phyloP scores from a whole-genome alignment of 1,284 basidiomycete genomes.

The Naganishia cerealis region DNA sequence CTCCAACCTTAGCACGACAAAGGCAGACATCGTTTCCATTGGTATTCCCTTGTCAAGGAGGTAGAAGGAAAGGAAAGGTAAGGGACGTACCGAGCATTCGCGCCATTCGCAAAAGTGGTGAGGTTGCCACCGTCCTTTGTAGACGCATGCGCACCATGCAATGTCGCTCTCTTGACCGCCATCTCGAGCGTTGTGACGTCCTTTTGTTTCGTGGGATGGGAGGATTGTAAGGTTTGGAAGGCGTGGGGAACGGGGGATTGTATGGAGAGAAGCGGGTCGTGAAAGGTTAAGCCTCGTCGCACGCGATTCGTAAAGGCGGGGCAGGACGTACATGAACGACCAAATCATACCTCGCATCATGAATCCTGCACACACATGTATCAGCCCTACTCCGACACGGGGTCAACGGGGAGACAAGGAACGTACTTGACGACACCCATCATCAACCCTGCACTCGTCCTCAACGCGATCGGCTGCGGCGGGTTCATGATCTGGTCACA shows the following conservation, averaged over 20 bases:
- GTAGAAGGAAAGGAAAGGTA: background rate
- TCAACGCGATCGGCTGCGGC: slow-evolving; percentile 25
- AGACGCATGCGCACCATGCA: background rate
- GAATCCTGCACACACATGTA: slow-evolving; percentile 7
- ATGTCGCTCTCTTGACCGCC: slow-evolving; percentile 11
- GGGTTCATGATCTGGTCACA: slow-evolving; percentile 32
- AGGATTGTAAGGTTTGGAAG: background rate
- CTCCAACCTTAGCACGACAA: slow-evolving; percentile 1
- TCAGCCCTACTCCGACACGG: background rate
- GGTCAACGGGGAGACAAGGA: too few species aligned
- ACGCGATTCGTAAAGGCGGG: too few species aligned
- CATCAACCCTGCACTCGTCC: slow-evolving; percentile 33
- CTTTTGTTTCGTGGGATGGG: background rate
- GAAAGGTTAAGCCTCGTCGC: background rate
- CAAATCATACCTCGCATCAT: slow-evolving; percentile 32
- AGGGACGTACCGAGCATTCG: slow-evolving; percentile 19
- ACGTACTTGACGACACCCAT: slow-evolving; percentile 33
- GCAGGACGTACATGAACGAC: slow-evolving; percentile 22
- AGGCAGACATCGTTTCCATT: background rate
- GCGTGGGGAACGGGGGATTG: background rate
- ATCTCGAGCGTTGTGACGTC: slow-evolving; percentile 17
- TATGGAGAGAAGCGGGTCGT: too few species aligned
- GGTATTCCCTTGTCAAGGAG: background rate
- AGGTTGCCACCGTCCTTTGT: background rate
- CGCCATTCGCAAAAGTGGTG: slow-evolving; percentile 12